Conservation (phyloP, 2,329 filamentous ascomycete species). For the Pseudopithomyces chartarum region DNA sequence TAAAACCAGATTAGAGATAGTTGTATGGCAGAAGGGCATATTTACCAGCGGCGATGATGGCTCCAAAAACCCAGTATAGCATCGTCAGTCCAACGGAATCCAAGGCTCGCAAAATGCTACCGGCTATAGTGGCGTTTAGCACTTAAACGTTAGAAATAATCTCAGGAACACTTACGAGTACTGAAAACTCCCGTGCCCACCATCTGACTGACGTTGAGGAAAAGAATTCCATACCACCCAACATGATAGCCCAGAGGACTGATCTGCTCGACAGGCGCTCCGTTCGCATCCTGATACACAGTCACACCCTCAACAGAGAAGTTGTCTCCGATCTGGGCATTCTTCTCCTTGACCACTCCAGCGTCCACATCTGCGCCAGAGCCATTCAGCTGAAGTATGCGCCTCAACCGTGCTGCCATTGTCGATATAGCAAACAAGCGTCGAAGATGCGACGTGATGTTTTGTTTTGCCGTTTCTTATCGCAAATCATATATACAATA, state of each 20-base stretch:
- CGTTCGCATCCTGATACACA: constrained; percentile 34
- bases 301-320: constrained; percentile 27
- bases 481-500: neutral
- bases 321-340: constrained; percentile 33
- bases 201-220: constrained; percentile 40
- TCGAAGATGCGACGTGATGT: neutral
- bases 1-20: constrained; percentile 1
- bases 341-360: constrained; percentile 26
- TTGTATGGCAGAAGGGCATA: neutral
- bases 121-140: constrained; percentile 20
- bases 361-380: constrained; percentile 21
- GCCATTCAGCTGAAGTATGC: constrained; percentile 19
- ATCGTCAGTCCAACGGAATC: constrained; percentile 36
- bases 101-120: constrained; percentile 27
- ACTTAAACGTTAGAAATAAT: neutral
- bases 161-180: constrained; percentile 25
- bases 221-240: constrained; percentile 33
- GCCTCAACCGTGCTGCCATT: constrained; percentile 18
- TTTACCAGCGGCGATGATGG: constrained; percentile 30
- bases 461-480: neutral
- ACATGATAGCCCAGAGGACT: constrained; percentile 39
- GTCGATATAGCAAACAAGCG: neutral
- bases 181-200: constrained; percentile 38
- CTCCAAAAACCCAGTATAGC: constrained; percentile 35
- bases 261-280: constrained; percentile 35